A percentile compares a stretch with the other conserved stretches of the same genome.
These are phyloP conservation scores for Huntiella decipiens DNA, from an alignment of 2,329 filamentous ascomycete species.

Conservation along the genomic window DNA sequence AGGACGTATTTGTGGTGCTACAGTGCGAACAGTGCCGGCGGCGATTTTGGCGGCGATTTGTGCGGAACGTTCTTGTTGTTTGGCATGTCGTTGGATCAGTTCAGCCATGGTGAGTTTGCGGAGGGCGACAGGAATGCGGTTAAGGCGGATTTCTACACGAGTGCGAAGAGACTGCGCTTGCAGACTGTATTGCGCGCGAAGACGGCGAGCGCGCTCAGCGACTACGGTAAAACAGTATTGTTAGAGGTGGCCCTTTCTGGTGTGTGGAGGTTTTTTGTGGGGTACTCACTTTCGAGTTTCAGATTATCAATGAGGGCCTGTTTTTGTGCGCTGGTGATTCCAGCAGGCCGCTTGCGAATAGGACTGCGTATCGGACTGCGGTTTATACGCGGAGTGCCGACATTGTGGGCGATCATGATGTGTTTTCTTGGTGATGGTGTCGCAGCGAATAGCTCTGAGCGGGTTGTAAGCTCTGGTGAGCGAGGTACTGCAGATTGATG, in stretches of 20 bases:
- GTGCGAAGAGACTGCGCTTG: conserved; percentile 72
- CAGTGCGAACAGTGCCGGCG: conserved; percentile 19
- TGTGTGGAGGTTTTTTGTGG: not conserved
- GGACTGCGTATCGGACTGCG: conserved; percentile 28
- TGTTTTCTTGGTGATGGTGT: conserved; percentile 18
- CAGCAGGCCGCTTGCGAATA: conserved; percentile 39
- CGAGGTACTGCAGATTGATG: conserved; percentile 14
- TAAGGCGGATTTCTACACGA: conserved; percentile 80
- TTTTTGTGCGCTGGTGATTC: conserved; percentile 54
- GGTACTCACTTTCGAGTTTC: conserved; percentile 59
- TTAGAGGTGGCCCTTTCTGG: not conserved
- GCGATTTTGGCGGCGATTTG: conserved; percentile 10
- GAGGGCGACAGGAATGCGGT: conserved; percentile 66
- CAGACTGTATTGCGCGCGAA: conserved; percentile 73
- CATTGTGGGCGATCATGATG: conserved; percentile 12
- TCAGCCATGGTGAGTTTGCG: conserved; percentile 71
- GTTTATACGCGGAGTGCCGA: conserved; percentile 21
- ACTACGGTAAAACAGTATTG: conserved; percentile 30
- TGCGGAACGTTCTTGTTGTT: conserved; percentile 21
- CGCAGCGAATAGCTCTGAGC: conserved; percentile 21
- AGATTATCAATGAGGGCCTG: conserved; percentile 77
- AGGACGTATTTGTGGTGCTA: conserved; percentile 12
- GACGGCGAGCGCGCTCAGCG: conserved; percentile 67
- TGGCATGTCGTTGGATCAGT: conserved; percentile 36
- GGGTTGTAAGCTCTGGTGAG: conserved; percentile 16